phyloP scores from a whole-genome alignment of 2,329 filamentous ascomycete genomes.

The Trichoderma hamatum region DNA sequence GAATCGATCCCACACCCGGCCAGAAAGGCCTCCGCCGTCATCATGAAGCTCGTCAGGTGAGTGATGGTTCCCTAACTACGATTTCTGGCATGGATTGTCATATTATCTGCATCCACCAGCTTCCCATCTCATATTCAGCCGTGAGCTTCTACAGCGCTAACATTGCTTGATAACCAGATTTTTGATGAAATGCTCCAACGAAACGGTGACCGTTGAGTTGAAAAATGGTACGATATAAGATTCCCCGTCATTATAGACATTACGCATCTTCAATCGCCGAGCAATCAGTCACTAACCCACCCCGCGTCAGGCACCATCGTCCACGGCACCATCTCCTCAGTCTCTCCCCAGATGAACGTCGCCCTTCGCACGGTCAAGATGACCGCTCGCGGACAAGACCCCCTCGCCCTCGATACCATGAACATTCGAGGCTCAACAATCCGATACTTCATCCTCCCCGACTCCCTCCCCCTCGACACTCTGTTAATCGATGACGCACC shows the following conservation, averaged over 20 bases:
- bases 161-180: slow-evolving; percentile 63
- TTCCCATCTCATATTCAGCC: slow-evolving; percentile 7
- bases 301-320: slow-evolving; percentile 77
- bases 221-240: slow-evolving; percentile 76
- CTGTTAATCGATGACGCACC: slow-evolving; percentile 94
- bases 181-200: slow-evolving; percentile 98
- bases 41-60: slow-evolving; percentile 97
- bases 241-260: background rate
- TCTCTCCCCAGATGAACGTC: slow-evolving; percentile 98
- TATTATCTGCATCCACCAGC: background rate
- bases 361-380: slow-evolving; percentile 95
- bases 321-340: slow-evolving; percentile 93
- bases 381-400: slow-evolving; percentile 85
- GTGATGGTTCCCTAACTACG: slow-evolving; percentile 35
- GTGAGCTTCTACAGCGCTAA: slow-evolving; percentile 34
- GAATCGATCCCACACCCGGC: slow-evolving; percentile 24
- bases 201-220: slow-evolving; percentile 96
- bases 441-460: slow-evolving; percentile 93
- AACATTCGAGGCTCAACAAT: slow-evolving; percentile 96
- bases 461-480: slow-evolving; percentile 92
- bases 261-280: background rate
- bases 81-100: slow-evolving; percentile 30
- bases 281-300: slow-evolving; percentile 9
- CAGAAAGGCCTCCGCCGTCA: slow-evolving; percentile 44
- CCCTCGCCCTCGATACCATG: slow-evolving; percentile 89